A percentile compares a stretch with the other conserved stretches of the same genome.
Evolutionary conservation across 805 yeast species (phyloP).

Genomic region (Millerago galiae): DNA sequence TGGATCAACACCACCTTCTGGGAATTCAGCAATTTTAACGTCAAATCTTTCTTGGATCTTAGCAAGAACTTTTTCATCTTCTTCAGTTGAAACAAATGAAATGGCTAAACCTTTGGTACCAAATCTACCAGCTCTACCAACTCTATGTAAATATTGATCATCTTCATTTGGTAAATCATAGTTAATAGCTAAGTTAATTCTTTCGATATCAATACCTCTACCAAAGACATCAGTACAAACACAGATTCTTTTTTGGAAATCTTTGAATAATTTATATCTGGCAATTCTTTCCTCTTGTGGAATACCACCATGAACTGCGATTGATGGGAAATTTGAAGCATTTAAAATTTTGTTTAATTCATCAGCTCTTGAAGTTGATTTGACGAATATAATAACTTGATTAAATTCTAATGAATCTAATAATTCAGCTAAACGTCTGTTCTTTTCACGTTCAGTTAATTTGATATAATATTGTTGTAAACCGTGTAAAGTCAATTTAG

Average conservation of each 20-base stretch:
- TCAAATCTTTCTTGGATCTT: slow-evolving; percentile 97
- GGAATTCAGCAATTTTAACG: slow-evolving; percentile 90
- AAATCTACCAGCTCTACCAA: slow-evolving; percentile 99
- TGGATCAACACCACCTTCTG: slow-evolving; percentile 97
- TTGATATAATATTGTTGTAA: slow-evolving; percentile 94
- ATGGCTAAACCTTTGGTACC: slow-evolving; percentile 98
- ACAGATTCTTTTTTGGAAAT: slow-evolving; percentile 97
- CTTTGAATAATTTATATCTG: slow-evolving; percentile 92
- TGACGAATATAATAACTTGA: slow-evolving; percentile 96
- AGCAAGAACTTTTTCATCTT: slow-evolving; percentile 83
- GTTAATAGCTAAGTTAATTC: slow-evolving; percentile 96
- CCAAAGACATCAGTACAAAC: slow-evolving; percentile 98
- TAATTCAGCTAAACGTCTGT: slow-evolving; percentile 85
- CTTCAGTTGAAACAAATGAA: slow-evolving; percentile 78
- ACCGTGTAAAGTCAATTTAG: slow-evolving; percentile 95
- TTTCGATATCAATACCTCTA: slow-evolving; percentile 98
- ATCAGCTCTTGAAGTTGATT: slow-evolving; percentile 85
- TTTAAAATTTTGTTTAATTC: slow-evolving; percentile 83
- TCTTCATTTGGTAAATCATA: slow-evolving; percentile 95
- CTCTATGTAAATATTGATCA: slow-evolving; percentile 97
- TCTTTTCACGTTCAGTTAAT: slow-evolving; percentile 85
- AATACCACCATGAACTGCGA: slow-evolving; percentile 92
- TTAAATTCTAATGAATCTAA: slow-evolving; percentile 93
- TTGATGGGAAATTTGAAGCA: slow-evolving; percentile 94
- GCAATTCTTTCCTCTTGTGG: slow-evolving; percentile 98